Percentiles rank a stretch among this genome's conserved stretches.
These are phyloP conservation scores for Penicillium alfredii DNA, from an alignment of 495 filamentous ascomycete genomes.

Conservation along the genomic window DNA sequence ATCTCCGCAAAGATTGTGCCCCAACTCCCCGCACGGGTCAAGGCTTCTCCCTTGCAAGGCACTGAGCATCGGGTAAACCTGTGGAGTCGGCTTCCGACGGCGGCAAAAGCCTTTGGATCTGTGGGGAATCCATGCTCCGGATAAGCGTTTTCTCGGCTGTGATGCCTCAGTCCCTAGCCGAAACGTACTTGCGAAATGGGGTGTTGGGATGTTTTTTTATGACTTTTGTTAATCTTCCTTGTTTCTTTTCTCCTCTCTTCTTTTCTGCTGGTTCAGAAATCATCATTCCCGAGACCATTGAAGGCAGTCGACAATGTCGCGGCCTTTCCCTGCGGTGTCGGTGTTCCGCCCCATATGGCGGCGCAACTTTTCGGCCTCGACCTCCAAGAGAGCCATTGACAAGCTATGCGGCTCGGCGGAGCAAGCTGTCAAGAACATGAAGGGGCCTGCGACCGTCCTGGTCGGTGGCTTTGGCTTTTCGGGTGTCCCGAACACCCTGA, in stretches of 20 bases:
- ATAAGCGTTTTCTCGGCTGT: conserved; percentile 21
- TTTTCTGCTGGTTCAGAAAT: conserved; percentile 13
- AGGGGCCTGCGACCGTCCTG: conserved; percentile 61
- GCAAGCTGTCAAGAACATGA: conserved; percentile 68
- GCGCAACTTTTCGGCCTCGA: conserved; percentile 59
- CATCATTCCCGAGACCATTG: conserved; percentile 6
- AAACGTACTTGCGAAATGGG: conserved; percentile 9
- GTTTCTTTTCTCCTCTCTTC: conserved; percentile 7
- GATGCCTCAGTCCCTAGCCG: conserved; percentile 16
- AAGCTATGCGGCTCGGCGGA: conserved; percentile 67
- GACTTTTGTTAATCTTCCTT: too few species aligned
- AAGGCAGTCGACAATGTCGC: conserved; percentile 24
- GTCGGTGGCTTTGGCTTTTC: conserved; percentile 83
- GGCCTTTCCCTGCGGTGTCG: conserved; percentile 26
- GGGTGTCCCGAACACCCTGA: conserved; percentile 78
- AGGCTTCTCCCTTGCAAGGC: too few species aligned
- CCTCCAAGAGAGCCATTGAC: conserved; percentile 62
- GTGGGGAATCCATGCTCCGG: conserved; percentile 12
- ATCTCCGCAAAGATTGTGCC: too few species aligned
- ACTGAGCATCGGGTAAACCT: conserved; percentile 4
- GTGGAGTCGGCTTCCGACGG: conserved; percentile 20
- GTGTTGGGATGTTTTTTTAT: conserved; percentile 11
- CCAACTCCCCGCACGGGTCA: too few species aligned
- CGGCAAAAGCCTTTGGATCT: conserved; percentile 17
- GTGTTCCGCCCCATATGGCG: conserved; percentile 36